Evolutionary conservation across 164 flowering plant species (phyloP), one percentile per base, ranked within the genome.

Genomic region (Liquidambar formosana): DNA sequence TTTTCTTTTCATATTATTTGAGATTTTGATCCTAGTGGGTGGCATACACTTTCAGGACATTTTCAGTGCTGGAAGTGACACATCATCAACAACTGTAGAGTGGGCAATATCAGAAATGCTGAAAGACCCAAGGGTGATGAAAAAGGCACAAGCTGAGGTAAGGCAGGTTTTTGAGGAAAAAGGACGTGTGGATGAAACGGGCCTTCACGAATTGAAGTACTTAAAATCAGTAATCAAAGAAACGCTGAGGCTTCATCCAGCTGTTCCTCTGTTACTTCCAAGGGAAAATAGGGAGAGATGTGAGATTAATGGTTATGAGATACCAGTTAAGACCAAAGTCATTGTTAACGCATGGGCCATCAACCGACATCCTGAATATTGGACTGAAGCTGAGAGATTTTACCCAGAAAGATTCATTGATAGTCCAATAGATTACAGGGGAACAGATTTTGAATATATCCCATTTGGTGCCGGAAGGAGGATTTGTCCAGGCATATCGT

Each of bases 391-490:
- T 2, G 78, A 77, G 21, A 71, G 19, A 0, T 82, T 82, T 61
- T 1, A 33, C 1, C 83, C 83, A 0, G 80, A 78, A n/a, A 80
- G 85, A 43, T 82, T 82, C 21, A 15, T 70, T 1, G 76, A 71
- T 6, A 71, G 79, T 45, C 21, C 63, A 4, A 15, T 77, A 2
- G 80, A 79, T 52, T 79, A 57, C 49, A 79, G 61, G 25, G 85
- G 85, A 2, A 69, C 70, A 25, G 33, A 73, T 53, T 77, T 77
- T 57, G 64, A 75, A 22, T 73, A 69, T 27, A 72, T 76, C 0
- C 82, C 85, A 43, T 79, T 82, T 71, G 83, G 85, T 10, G 77
- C 73, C 2, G 85, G 83, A 4, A 72, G 85, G 60, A 75, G 83
- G 38, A 70, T 73, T 6, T 80, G 83, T 41, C 83, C 82, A 3